Evolutionary conservation across 768 basidiomycete species (phyloP).

Genomic region (Candolleomyces eurysporus): DNA sequence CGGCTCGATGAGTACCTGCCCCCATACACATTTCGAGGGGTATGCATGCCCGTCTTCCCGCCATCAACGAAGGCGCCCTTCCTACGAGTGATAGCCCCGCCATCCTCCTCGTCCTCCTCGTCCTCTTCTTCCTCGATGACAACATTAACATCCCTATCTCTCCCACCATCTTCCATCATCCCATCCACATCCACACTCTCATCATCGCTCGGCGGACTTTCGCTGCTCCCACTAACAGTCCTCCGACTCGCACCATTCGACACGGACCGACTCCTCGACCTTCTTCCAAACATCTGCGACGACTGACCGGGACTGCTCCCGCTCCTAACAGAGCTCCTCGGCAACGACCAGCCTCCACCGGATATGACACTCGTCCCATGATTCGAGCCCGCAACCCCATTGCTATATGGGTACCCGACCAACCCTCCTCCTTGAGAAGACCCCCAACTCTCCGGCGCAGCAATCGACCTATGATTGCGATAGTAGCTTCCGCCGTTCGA

Average conservation of each 20-base stretch:
- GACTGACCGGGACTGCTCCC: slow-evolving; percentile 2
- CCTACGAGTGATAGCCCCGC: background rate
- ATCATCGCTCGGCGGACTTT: slow-evolving; percentile 22
- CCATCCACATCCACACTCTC: slow-evolving; percentile 33
- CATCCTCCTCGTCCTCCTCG: slow-evolving; percentile 11
- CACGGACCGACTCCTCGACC: slow-evolving; percentile 6
- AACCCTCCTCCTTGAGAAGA: background rate
- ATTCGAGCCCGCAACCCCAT: background rate
- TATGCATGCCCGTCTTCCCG: slow-evolving; percentile 11
- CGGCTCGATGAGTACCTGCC: slow-evolving; percentile 7
- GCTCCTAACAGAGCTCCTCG: slow-evolving; percentile 8
- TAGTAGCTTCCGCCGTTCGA: background rate
- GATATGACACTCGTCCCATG: background rate
- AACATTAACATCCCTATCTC: slow-evolving; percentile 26
- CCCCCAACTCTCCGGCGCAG: background rate
- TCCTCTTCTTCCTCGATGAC: slow-evolving; percentile 24
- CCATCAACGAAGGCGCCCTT: slow-evolving; percentile 7
- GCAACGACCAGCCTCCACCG: slow-evolving; percentile 5
- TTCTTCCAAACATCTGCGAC: background rate
- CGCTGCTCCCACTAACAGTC: slow-evolving; percentile 2
- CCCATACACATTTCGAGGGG: slow-evolving; percentile 10
- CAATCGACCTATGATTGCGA: background rate
- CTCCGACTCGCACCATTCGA: background rate
- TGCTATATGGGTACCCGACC: background rate
- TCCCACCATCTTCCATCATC: slow-evolving; percentile 8